Evolutionary conservation across 2,329 filamentous ascomycete genomes (phyloP).

Genomic region (Phaeosphaeriaceae sp.): DNA sequence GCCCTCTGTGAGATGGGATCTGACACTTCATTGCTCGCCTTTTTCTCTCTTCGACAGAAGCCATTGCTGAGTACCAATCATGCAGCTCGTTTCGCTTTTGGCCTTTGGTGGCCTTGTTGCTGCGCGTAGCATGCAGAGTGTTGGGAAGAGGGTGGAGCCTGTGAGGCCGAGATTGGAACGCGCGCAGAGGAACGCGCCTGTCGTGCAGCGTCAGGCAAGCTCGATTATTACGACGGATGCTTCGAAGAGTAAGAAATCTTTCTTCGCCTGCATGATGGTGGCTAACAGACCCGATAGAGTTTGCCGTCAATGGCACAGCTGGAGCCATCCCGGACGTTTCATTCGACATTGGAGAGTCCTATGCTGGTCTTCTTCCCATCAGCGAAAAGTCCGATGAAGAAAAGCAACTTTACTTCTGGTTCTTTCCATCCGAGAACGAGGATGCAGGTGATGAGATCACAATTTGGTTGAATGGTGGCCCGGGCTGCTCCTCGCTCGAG

Average conservation of each 20-base stretch:
- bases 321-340: slow-evolving; percentile 56
- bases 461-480: slow-evolving; percentile 54
- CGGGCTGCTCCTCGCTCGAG: slow-evolving; percentile 57
- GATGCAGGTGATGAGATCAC: slow-evolving; percentile 58
- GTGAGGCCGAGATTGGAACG: slow-evolving; percentile 32
- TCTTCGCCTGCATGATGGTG: not conserved
- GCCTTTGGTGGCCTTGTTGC: slow-evolving; percentile 36
- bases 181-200: slow-evolving; percentile 22
- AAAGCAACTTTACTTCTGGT: slow-evolving; percentile 62
- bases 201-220: slow-evolving; percentile 28
- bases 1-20: not conserved
- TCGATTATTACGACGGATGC: slow-evolving; percentile 51
- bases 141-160: slow-evolving; percentile 39
- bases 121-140: slow-evolving; percentile 37
- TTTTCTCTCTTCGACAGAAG: slow-evolving; percentile 2
- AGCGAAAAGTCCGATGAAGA: slow-evolving; percentile 54
- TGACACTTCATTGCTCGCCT: not conserved
- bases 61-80: slow-evolving; percentile 10
- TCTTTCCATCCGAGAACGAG: slow-evolving; percentile 60
- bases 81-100: slow-evolving; percentile 44
- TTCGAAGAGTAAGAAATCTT: slow-evolving; percentile 19
- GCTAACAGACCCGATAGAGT: slow-evolving; percentile 33
- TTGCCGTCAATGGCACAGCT: slow-evolving; percentile 46
- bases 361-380: slow-evolving; percentile 61
- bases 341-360: slow-evolving; percentile 55